phyloP scores from a whole-genome alignment of 1,284 basidiomycete species.

The Ceratobasidium sp. region DNA sequence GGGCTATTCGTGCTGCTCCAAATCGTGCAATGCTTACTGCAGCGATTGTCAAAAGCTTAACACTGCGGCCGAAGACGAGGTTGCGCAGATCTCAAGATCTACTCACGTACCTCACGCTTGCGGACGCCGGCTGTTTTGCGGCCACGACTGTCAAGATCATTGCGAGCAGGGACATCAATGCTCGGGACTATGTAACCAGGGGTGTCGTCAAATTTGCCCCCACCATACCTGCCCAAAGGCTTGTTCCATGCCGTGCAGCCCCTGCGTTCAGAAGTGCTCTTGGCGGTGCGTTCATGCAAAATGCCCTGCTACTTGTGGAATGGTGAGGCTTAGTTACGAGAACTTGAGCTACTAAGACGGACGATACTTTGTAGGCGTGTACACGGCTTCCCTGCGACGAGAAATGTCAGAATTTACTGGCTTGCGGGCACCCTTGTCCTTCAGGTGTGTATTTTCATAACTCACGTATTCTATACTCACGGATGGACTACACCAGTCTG shows the following conservation, averaged over 20 bases:
- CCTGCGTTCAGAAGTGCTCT: slow-evolving; percentile 73
- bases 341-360: neutral
- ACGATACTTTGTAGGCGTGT: slow-evolving; percentile 67
- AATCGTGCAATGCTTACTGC: slow-evolving; percentile 67
- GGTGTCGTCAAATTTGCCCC: slow-evolving; percentile 71
- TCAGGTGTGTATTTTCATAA: slow-evolving; percentile 68
- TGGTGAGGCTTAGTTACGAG: slow-evolving; percentile 68
- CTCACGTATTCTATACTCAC: neutral
- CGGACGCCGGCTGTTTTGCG: slow-evolving; percentile 69
- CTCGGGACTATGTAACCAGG: slow-evolving; percentile 62
- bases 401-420: slow-evolving; percentile 65
- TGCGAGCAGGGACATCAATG: slow-evolving; percentile 70
- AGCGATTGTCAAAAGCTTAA: slow-evolving; percentile 65
- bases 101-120: slow-evolving; percentile 66
- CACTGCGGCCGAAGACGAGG: neutral
- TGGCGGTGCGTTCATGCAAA: slow-evolving; percentile 70
- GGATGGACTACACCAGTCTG: slow-evolving; percentile 64
- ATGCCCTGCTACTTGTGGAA: slow-evolving; percentile 78
- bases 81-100: slow-evolving; percentile 54
- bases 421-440: slow-evolving; percentile 77
- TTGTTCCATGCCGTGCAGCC: slow-evolving; percentile 72
- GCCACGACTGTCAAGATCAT: slow-evolving; percentile 67
- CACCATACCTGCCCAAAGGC: slow-evolving; percentile 66
- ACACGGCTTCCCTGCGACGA: slow-evolving; percentile 75
- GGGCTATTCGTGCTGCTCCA: slow-evolving; percentile 69